These are phyloP conservation scores for Ustilago esculenta DNA, from an alignment of 1,284 basidiomycete genomes.

Conservation along the genomic window DNA sequence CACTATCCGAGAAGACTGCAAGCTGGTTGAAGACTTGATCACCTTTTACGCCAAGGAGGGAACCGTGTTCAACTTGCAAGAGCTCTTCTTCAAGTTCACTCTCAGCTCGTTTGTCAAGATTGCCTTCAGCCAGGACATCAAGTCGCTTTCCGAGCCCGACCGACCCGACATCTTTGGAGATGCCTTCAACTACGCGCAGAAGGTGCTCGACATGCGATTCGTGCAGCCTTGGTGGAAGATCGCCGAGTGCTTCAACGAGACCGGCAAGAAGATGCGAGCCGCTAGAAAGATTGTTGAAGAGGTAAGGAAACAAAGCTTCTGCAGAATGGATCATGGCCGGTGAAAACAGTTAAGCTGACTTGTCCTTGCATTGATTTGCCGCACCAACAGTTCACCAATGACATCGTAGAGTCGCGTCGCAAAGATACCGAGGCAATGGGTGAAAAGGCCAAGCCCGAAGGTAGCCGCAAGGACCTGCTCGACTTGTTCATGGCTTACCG, in stretches of 20 bases:
- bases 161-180: slow-evolving; percentile 8
- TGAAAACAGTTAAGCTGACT: no score
- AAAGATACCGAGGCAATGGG: no score
- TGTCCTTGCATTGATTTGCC: no score
- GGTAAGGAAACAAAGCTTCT: no score
- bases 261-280: slow-evolving; percentile 2
- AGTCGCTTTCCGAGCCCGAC: slow-evolving; percentile 2
- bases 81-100: slow-evolving; percentile 25
- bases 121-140: slow-evolving; percentile 17
- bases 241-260: slow-evolving; percentile 5
- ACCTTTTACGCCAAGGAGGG: slow-evolving; percentile 1
- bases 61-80: slow-evolving; percentile 9
- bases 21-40: slow-evolving; percentile 2
- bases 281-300: background rate
- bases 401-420: no score
- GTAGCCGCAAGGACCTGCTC: slow-evolving; percentile 23
- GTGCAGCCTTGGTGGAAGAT: slow-evolving; percentile 26
- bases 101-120: slow-evolving; percentile 25
- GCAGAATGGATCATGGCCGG: no score
- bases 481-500: slow-evolving; percentile 40
- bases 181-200: slow-evolving; percentile 20
- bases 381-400: no score
- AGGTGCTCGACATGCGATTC: slow-evolving; percentile 15
- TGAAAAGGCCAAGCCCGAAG: background rate
- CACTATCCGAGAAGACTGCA: slow-evolving; percentile 8